A percentile compares a stretch with the other conserved stretches of the same genome.
Conservation (phyloP, 805 yeast genomes). For the Wickerhamiella vanderwaltii region DNA sequence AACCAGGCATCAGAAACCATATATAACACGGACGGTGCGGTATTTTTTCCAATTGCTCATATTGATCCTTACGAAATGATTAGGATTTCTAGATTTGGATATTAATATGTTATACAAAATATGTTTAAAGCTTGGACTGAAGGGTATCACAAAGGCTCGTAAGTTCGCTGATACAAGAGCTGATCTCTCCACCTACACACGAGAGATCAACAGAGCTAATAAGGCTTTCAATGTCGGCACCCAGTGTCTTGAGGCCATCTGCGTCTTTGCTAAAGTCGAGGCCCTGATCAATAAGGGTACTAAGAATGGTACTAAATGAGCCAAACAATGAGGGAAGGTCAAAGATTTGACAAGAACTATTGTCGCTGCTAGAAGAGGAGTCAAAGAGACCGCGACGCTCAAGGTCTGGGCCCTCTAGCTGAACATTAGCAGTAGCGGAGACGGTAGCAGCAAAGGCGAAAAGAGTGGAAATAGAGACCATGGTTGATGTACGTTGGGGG, state of each 20-base stretch:
- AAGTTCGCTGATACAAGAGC: not conserved
- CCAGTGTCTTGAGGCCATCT: not conserved
- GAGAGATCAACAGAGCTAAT: not conserved
- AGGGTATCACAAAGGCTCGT: too few species aligned
- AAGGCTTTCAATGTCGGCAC: not conserved
- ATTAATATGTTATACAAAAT: too few species aligned
- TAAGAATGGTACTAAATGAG: not conserved
- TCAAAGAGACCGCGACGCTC: too few species aligned
- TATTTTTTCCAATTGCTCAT: too few species aligned
- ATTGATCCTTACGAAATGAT: too few species aligned
- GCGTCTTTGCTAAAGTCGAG: not conserved
- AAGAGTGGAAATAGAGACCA: constrained; percentile 4
- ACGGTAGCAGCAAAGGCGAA: constrained; percentile 1
- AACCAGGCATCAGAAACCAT: too few species aligned
- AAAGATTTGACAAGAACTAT: not conserved
- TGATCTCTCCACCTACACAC: constrained; percentile 3
- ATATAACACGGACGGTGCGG: too few species aligned
- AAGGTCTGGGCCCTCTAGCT: too few species aligned
- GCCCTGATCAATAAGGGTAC: not conserved
- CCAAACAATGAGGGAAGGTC: not conserved
- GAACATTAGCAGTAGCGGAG: constrained; percentile 1
- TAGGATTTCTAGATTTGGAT: too few species aligned
- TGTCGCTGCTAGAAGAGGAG: too few species aligned
- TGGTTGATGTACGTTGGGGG: too few species aligned
- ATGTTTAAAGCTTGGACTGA: too few species aligned